Base-by-base conservation (phyloP, 352 stramenopile species). In the Phytophthora fragariaefolia region DNA sequence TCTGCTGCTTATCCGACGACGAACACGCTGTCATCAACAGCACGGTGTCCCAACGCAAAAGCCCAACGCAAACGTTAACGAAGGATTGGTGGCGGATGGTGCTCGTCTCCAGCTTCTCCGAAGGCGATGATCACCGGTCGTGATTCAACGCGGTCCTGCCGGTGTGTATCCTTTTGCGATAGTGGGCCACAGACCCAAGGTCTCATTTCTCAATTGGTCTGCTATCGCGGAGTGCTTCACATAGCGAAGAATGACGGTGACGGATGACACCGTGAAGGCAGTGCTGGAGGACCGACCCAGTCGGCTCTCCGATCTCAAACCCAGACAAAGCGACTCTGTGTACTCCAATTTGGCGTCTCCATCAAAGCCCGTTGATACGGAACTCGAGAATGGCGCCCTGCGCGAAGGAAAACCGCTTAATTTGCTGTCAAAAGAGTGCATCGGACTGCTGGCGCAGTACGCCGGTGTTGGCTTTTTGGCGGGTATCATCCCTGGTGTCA, bases 381-480 rank as follows among this genome's bases (percentile, higher is more conserved):
- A 64, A 3, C 60, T 69, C 18, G 66, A 80, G 50, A 58, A 75
- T 40, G 74, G 66, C 4, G 71, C 66, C 4, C 51, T 82, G 26
- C 62, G 73, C 22, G 71, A 58, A 2, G 76, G 76, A 34, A 40
- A 58, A 2, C 55, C 73, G 4, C 55, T 65, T 4, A n/a, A 47
- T 20, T 46, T 87, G 47, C 63, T 74, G 12, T 77, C 70, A 5
- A 48, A 28, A 9, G 61, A 73, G 22, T 69, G 66, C 8, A 46
- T 83, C 30, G 76, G 61, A 6, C 20, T 88, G 15, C 47, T 86
- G 7, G 69, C 48, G 20, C 77, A 88, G 49, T 88, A 85, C 63
- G 75, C 76, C 6, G 77, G 63, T 42, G 75, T 88, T 8, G 80
- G 80, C 3, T 74, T 88, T 50, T 45, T 85, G 4, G 58, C 60